Percentiles rank a stretch among this genome's conserved stretches.
phyloP scores from a whole-genome alignment of 345 rosid species.

The Eucalyptus coolabah region DNA sequence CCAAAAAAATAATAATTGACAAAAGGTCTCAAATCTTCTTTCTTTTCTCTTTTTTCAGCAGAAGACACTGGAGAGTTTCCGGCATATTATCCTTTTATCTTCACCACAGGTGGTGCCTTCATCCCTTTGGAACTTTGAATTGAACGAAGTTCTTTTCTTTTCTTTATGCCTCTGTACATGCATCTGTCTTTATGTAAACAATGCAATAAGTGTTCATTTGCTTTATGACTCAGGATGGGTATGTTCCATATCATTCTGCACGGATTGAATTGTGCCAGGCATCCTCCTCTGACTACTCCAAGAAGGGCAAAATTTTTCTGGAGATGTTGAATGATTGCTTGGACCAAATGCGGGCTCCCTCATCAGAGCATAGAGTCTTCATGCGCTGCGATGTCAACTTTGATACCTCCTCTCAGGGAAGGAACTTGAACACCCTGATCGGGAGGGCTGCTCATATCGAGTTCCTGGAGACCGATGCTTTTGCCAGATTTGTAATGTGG shows the following conservation, averaged over 20 bases:
- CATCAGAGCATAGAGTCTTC: constrained; percentile 48
- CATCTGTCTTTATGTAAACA: background rate
- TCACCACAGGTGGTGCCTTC: constrained; percentile 73
- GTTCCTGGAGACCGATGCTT: constrained; percentile 79
- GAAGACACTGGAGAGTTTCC: constrained; percentile 77
- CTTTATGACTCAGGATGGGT: constrained; percentile 62
- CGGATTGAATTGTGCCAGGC: constrained; percentile 79
- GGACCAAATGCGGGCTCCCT: constrained; percentile 87
- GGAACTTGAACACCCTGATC: constrained; percentile 69
- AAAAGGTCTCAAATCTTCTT: background rate
- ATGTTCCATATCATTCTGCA: constrained; percentile 97
- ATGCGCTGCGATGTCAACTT: constrained; percentile 94
- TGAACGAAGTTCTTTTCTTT: background rate
- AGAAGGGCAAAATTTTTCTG: constrained; percentile 61
- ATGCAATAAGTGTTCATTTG: background rate
- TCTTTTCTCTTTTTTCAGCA: constrained; percentile 42
- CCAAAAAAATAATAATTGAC: background rate
- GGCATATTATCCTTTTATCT: constrained; percentile 58
- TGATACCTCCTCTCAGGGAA: constrained; percentile 59
- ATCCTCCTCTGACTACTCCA: constrained; percentile 71
- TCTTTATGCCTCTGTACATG: background rate
- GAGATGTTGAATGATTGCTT: constrained; percentile 91
- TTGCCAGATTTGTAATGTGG: constrained; percentile 90
- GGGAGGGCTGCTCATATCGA: constrained; percentile 98
- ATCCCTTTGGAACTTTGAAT: background rate